Base-by-base conservation (phyloP, 2,329 filamentous ascomycete genomes). In the Monosporascus ibericus region DNA sequence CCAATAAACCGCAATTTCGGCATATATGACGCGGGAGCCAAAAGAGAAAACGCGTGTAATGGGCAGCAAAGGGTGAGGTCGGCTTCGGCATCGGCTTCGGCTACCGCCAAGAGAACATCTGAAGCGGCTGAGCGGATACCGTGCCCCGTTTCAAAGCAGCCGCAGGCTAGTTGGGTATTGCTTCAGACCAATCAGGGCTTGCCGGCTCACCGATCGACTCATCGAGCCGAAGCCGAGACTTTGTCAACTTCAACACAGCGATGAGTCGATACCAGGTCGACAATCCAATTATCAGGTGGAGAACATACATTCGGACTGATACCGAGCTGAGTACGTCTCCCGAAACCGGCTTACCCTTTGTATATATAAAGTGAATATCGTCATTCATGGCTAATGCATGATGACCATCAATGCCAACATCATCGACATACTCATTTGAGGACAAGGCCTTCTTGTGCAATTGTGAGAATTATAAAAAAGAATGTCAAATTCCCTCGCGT, bases 11-110 rank as follows among this genome's bases (percentile, higher is more conserved):
- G 30, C 30, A 34, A 3, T 14, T 5, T 5, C 1, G 11, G 9
- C 30, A 34, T 14, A 14, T 34, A 5, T 34, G 30, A 14, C 11
- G 30, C 11, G 30, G 11, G 14, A 11, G 30, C 30, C 30, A 1
- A 14, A 14, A 34, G n/a, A 9, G 49, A 30, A 11, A 6, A 30
- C 17, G 25, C 25, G n/a, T 36, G 47, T 15, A 38, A 47, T 34
- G 24, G 27, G 17, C 46, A 3, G 42, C 27, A 40, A 17, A 25
- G 25, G 8, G 24, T 40, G n/a, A 53, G 50, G 56, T 15, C 42
- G 54, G 38, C 47, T 51, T 65, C 63, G 65, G 64, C 53, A 60
- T 68, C 64, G 64, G 65, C 61, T 63, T 63, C 58, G 59, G 62
- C 55, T 59, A 56, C 25, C 24, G 42, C 42, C 42, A 46, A 46